Evolutionary conservation across 306 rosid species (phyloP).

Genomic region (Sphenostylis stenocarpa): DNA sequence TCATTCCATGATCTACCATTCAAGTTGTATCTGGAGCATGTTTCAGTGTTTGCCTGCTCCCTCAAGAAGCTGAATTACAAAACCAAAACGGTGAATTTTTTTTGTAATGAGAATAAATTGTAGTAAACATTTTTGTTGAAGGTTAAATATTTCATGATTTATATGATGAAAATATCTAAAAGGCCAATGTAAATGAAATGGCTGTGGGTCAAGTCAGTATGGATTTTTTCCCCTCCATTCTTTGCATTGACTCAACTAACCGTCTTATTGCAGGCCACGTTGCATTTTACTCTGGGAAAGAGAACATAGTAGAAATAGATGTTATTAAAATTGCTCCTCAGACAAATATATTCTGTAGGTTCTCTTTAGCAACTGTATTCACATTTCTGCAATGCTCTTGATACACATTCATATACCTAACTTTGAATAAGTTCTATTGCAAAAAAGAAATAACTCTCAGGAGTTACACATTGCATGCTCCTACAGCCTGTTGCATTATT

Average conservation of each 20-base stretch:
- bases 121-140: neutral
- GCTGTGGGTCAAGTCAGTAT: neutral
- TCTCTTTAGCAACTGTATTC: constrained; percentile 41
- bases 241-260: neutral
- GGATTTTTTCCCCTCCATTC: neutral
- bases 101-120: constrained; percentile 22
- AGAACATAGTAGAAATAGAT: constrained; percentile 66
- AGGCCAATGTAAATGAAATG: neutral
- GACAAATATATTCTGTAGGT: constrained; percentile 14
- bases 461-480: neutral
- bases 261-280: constrained; percentile 72
- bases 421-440: neutral
- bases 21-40: constrained; percentile 63
- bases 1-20: constrained; percentile 58
- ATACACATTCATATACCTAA: neutral
- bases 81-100: constrained; percentile 56
- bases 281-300: constrained; percentile 76
- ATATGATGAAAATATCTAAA: neutral
- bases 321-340: constrained; percentile 55
- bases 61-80: constrained; percentile 74
- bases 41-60: constrained; percentile 59
- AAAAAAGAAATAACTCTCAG: neutral
- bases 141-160: neutral
- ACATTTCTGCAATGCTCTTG: neutral
- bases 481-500: neutral